Evolutionary conservation across 345 rosid genomes (phyloP), one percentile per base, ranked within the genome.

Genomic region (Sonneratia caseolaris): DNA sequence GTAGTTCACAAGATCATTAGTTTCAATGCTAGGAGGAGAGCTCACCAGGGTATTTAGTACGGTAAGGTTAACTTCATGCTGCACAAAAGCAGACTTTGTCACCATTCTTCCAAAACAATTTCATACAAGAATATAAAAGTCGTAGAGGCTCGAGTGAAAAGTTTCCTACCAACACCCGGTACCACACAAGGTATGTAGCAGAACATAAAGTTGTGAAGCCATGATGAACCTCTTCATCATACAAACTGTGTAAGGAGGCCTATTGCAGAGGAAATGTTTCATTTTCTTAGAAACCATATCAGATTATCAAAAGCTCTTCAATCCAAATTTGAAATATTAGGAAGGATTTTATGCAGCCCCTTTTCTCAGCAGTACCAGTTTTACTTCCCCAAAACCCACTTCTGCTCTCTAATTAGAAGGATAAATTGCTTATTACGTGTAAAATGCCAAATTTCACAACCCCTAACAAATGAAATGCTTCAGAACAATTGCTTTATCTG

Each of bases 51-150:
- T 82, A 79, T 79, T 81, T 37, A 89, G 84, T 79, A 78, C 72
- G 65, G 79, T 74, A 68, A 92, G 86, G 83, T 92, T 90, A 66
- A 81, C 97, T 82, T 87, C 96, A 83, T 87, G 90, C 94, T 90
- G 87, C 84, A 80, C 37, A 74, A 77, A 70, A 81, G 24, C 68
- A 51, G 8, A 38, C 40, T 59, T 67, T 35, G 53, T 75, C 45
- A 85, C 43, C 68, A 40, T 51, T 37, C 74, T 77, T 70, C 48
- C 42, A 7, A n/a, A 61, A 7, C 66, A 59, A 43, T 64, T 48
- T 32, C 75, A 16, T 75, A 67, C 53, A 27, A 45, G 67, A 36
- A 37, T 35, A 66, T 32, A 4, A 16, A 64, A 53, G 18, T 48
- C 62, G 69, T 62, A 11, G 7, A 27, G 32, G 1, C 32, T 27